Conservation (phyloP, 331 rosid species). For the Acacia concinna region DNA sequence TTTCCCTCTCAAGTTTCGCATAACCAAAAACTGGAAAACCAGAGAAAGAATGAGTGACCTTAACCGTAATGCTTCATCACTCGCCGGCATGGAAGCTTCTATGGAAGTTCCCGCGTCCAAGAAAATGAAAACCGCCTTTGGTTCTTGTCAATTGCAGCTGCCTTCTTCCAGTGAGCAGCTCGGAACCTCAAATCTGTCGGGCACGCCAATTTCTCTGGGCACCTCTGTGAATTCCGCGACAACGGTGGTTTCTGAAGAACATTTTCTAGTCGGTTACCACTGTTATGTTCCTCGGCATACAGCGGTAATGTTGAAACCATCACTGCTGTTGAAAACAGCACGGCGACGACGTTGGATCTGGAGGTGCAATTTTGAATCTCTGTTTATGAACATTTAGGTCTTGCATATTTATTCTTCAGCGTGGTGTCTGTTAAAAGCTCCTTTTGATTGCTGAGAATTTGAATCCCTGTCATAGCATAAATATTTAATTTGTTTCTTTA, state of each 20-base stretch:
- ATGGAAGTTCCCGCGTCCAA: too few species aligned
- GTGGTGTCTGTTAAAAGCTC: neutral
- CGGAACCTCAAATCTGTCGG: neutral
- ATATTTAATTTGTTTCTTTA: neutral
- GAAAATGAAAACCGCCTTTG: conserved; percentile 44
- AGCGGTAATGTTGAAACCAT: conserved; percentile 28
- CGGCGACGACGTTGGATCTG: conserved; percentile 45
- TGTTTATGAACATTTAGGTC: neutral
- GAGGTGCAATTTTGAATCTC: conserved; percentile 52
- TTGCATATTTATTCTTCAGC: neutral
- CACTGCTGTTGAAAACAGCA: conserved; percentile 30
- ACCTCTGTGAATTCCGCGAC: conserved; percentile 27
- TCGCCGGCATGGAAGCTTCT: conserved; percentile 38
- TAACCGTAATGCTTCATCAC: too few species aligned
- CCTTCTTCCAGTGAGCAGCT: conserved; percentile 23
- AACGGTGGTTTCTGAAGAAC: conserved; percentile 20
- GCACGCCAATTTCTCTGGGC: neutral
- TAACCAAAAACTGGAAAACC: too few species aligned
- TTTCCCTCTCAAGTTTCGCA: too few species aligned
- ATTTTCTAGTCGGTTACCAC: conserved; percentile 37
- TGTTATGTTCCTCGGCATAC: conserved; percentile 52
- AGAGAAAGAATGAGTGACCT: too few species aligned
- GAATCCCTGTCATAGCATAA: neutral
- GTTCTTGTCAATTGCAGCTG: conserved; percentile 16
- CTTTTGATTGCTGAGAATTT: neutral